These are phyloP conservation scores for Fistulina hepatica DNA, from an alignment of 1,284 basidiomycete genomes.

Conservation along the genomic window DNA sequence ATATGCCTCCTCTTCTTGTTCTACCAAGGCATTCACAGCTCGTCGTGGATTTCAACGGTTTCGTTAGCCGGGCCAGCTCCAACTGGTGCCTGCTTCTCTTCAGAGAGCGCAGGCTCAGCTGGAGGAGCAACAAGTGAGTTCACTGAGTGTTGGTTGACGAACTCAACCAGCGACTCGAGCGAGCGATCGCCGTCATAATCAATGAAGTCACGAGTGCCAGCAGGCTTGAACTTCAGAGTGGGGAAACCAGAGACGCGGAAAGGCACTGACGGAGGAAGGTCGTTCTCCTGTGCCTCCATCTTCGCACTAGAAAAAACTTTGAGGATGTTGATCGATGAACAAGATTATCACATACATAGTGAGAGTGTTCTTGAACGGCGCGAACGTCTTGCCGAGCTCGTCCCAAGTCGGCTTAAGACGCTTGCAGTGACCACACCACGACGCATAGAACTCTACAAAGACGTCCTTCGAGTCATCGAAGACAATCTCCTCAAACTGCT, in stretches of 20 bases:
- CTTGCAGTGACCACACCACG: conserved; percentile 97
- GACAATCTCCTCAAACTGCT: conserved; percentile 82
- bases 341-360: conserved; percentile 53
- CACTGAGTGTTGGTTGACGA: conserved; percentile 73
- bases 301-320: conserved; percentile 60
- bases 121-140: conserved; percentile 45
- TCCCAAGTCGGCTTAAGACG: conserved; percentile 95
- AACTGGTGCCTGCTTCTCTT: conserved; percentile 29
- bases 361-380: conserved; percentile 65
- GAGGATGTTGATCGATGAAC: conserved; percentile 4
- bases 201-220: conserved; percentile 77
- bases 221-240: conserved; percentile 94
- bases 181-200: conserved; percentile 92
- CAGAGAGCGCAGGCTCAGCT: conserved; percentile 14
- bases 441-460: conserved; percentile 95
- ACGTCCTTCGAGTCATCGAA: conserved; percentile 89
- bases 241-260: conserved; percentile 90
- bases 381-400: conserved; percentile 80
- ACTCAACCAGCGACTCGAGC: conserved; percentile 76
- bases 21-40: conserved; percentile 38
- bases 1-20: too few relatives aligned
- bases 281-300: conserved; percentile 95
- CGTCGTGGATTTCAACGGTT: conserved; percentile 28
- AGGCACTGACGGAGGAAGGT: conserved; percentile 77
- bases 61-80: conserved; percentile 16